Evolutionary conservation across 2,329 filamentous ascomycete genomes (phyloP), one percentile per base, ranked within the genome.

Genomic region (Boeremia exigua): DNA sequence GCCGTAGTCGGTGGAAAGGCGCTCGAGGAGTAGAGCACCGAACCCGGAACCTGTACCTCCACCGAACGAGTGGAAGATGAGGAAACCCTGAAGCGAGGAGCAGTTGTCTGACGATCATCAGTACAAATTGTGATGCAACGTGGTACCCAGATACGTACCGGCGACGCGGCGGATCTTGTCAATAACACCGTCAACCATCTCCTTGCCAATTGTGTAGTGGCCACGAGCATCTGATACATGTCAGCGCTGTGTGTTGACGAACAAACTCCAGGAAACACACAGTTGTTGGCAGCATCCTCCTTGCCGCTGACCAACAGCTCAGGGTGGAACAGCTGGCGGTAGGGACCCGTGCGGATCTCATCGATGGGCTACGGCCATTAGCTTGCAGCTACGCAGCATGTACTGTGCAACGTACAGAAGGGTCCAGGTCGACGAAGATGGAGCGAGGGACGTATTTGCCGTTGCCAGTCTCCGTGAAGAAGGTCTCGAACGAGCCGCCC

Each of bases 241-340:
- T 74, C 56, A 73, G 62, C 55, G 45, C 11, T 7, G n/a, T 15
- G 40, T 17, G 5, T 36, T 37, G n/a, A n/a, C 6, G 25, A 12
- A 14, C 14, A 8, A 11, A 11, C 33, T 33, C 37, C 17, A 19
- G n/a, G 9, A 15, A 36, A 58, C 79, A 48, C 75, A 84, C 82
- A 90, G 82, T 90, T 90, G 81, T 90, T 90, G 79, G 87, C 86
- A 56, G 88, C 87, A 83, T 90, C 88, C 77, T 90, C 88, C 82
- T 90, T 90, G 78, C 87, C 87, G 76, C 84, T 89, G 73, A 90
- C 86, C 72, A 90, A 77, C 67, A 87, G 81, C 80, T 90, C 87
- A 40, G 87, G 87, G 78, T 90, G 87, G 82, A 89, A 90, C 58
- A 90, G 84, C 72, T 87, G 82, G 67, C 86, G 85, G 79, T 89